Conservation (phyloP, 768 basidiomycete species). For the Termitomyces sp. region DNA sequence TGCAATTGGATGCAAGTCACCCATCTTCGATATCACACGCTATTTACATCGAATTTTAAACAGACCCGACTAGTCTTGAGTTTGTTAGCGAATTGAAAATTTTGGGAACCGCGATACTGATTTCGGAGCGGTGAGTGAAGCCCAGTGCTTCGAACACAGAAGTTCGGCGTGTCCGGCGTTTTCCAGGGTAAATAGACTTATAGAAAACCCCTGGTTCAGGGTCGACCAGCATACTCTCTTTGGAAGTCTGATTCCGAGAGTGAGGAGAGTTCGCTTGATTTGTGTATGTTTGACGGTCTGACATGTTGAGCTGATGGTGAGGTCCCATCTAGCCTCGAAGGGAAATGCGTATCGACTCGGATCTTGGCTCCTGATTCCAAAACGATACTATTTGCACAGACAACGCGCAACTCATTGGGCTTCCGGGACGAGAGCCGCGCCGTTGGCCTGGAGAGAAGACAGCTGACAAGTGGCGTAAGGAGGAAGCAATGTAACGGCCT, state of each 20-base stretch:
- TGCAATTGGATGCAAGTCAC: not conserved
- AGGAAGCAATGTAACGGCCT: slow-evolving; percentile 37
- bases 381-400: slow-evolving; percentile 8
- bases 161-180: slow-evolving; percentile 4
- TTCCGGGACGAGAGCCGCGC: slow-evolving; percentile 18
- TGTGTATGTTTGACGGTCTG: slow-evolving; percentile 13
- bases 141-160: not conserved
- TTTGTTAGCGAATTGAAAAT: not conserved
- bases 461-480: slow-evolving; percentile 41
- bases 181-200: slow-evolving; percentile 11
- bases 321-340: slow-evolving; percentile 13
- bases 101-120: not conserved
- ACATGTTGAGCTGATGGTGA: slow-evolving; percentile 9
- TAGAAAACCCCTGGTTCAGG: slow-evolving; percentile 8
- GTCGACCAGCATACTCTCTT: slow-evolving; percentile 4
- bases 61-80: not conserved
- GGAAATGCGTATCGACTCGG: slow-evolving; percentile 11
- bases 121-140: not conserved
- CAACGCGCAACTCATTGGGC: not conserved
- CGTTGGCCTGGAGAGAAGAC: slow-evolving; percentile 25
- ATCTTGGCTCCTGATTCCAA: slow-evolving; percentile 14
- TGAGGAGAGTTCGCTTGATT: slow-evolving; percentile 12
- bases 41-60: not conserved
- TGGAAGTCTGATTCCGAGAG: slow-evolving; percentile 8
- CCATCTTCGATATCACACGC: not conserved